A percentile compares a stretch with the other conserved stretches of the same genome.
These are phyloP conservation scores for Closterium sp. DNA, from an alignment of 139 green algal genomes.

Conservation along the genomic window DNA sequence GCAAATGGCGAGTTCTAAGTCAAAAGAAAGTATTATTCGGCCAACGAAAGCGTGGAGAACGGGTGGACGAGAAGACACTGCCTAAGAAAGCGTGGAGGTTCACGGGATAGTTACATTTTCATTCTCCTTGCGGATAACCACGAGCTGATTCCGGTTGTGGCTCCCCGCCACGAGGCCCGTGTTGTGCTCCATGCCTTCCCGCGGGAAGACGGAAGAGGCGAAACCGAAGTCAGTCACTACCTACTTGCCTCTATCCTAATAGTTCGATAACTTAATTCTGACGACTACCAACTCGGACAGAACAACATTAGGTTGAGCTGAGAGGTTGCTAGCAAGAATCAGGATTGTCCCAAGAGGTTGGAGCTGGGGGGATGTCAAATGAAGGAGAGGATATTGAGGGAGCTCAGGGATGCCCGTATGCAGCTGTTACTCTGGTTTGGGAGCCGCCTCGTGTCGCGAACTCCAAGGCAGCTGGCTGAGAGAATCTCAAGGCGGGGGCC, in stretches of 20 bases:
- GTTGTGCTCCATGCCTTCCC: background rate
- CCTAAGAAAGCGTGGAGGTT: background rate
- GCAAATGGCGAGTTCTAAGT: background rate
- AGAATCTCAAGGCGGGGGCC: background rate
- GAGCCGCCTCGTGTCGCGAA: background rate
- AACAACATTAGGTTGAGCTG: background rate
- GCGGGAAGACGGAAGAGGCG: background rate
- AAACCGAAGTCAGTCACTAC: background rate
- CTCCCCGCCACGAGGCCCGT: slow-evolving; percentile 11
- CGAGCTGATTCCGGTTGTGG: slow-evolving; percentile 22
- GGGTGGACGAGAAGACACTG: background rate
- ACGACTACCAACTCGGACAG: background rate
- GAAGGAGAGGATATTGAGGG: background rate
- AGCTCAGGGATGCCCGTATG: too few relatives aligned
- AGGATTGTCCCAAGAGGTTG: background rate
- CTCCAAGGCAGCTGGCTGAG: background rate
- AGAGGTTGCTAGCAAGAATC: background rate
- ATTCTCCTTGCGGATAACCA: slow-evolving; percentile 5
- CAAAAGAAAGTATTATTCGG: background rate
- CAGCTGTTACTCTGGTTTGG: background rate
- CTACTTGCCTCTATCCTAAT: background rate
- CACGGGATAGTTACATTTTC: background rate
- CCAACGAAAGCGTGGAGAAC: background rate
- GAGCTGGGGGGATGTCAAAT: background rate
- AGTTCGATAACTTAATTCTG: background rate